A percentile compares a stretch with the other conserved stretches of the same genome.
phyloP scores from a whole-genome alignment of 2,329 filamentous ascomycete genomes.

The Emmonsia crescens region DNA sequence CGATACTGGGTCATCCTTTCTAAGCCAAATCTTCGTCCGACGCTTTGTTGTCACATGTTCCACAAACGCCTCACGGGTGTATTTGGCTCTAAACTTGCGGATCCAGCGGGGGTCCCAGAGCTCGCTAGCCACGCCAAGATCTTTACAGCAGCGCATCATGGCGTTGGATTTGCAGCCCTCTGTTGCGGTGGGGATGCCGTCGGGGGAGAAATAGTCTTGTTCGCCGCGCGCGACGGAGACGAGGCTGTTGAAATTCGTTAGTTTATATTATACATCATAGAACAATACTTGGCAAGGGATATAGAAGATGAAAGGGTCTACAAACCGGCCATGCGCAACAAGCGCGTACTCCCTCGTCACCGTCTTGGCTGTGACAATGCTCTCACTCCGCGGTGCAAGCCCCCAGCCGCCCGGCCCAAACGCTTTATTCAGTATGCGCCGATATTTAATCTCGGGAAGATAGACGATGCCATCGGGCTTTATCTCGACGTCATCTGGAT shows the following conservation, averaged over 20 bases:
- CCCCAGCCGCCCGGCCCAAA: constrained; percentile 97
- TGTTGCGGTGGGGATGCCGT: constrained; percentile 84
- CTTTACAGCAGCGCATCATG: constrained; percentile 96
- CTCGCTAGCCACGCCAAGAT: constrained; percentile 86
- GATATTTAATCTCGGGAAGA: constrained; percentile 95
- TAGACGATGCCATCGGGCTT: constrained; percentile 97
- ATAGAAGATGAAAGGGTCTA: not conserved
- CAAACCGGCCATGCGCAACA: constrained; percentile 71
- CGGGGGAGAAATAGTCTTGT: constrained; percentile 82
- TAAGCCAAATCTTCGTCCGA: constrained; percentile 74
- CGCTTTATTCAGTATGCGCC: constrained; percentile 74
- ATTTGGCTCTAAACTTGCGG: constrained; percentile 62
- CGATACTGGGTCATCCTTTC: constrained; percentile 66
- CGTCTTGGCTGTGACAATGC: constrained; percentile 68
- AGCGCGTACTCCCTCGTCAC: constrained; percentile 89
- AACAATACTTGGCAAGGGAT: not conserved
- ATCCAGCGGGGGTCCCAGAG: constrained; percentile 95
- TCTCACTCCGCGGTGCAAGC: constrained; percentile 74
- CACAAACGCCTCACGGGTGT: constrained; percentile 74
- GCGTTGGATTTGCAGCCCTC: constrained; percentile 98
- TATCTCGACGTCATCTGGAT: constrained; percentile 74
- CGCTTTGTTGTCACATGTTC: constrained; percentile 82
- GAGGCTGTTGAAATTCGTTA: constrained; percentile 47
- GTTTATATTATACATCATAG: not conserved
- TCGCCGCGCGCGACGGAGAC: constrained; percentile 89